Evolutionary conservation across 371 early-diverging fungal species (phyloP).

Genomic region (Mortierella sp.): DNA sequence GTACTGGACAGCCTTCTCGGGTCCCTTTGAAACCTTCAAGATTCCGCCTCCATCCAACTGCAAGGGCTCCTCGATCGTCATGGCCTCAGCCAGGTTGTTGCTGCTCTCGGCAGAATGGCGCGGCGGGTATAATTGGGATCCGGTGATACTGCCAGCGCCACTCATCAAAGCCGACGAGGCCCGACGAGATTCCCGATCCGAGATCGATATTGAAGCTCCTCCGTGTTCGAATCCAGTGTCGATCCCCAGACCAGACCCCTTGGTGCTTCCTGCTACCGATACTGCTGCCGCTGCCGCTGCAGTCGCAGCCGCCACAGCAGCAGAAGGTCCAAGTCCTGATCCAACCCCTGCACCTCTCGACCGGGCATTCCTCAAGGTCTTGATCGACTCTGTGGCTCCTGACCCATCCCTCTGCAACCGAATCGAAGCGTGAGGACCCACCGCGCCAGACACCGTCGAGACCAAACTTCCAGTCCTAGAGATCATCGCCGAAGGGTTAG

Average conservation of each 20-base stretch:
- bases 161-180: constrained; percentile 13
- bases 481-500: constrained; percentile 52
- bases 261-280: not conserved
- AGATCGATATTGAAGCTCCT: constrained; percentile 15
- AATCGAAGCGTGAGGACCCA: constrained; percentile 1
- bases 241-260: constrained; percentile 11
- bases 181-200: constrained; percentile 36
- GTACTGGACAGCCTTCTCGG: constrained; percentile 45
- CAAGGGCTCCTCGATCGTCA: constrained; percentile 31
- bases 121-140: constrained; percentile 25
- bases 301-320: not conserved
- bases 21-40: constrained; percentile 47
- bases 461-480: constrained; percentile 45
- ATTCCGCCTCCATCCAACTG: constrained; percentile 41
- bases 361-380: constrained; percentile 16
- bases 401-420: constrained; percentile 33
- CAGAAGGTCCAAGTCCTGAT: constrained; percentile 12
- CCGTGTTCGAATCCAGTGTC: constrained; percentile 19
- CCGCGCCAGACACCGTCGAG: constrained; percentile 41
- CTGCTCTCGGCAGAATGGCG: constrained; percentile 38
- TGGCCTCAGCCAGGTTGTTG: constrained; percentile 45
- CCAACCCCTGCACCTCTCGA: constrained; percentile 27
- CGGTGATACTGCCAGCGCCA: constrained; percentile 11
- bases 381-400: constrained; percentile 30
- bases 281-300: not conserved